phyloP scores from a whole-genome alignment of 192 early-diverging fungal genomes.

The Gamsiella multidivaricata region DNA sequence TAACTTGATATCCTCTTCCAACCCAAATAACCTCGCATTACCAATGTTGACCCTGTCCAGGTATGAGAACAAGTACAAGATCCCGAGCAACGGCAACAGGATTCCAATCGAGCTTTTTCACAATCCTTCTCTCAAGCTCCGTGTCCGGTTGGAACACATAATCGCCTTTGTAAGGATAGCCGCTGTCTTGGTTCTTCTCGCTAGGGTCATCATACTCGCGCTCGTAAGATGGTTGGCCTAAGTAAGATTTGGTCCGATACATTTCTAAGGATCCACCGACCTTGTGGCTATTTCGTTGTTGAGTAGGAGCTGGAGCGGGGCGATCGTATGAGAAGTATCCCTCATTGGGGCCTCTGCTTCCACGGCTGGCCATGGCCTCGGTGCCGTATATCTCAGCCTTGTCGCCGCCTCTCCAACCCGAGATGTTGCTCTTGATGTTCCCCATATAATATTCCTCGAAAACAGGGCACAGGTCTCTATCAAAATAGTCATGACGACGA shows the following conservation, averaged over 20 bases:
- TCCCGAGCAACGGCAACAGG: constrained; percentile 69
- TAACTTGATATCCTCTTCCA: constrained; percentile 58
- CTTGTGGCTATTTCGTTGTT: too few relatives aligned
- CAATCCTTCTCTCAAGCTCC: constrained; percentile 53
- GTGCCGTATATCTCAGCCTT: neutral
- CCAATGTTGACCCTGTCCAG: constrained; percentile 79
- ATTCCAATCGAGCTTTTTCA: constrained; percentile 64
- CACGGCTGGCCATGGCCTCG: neutral
- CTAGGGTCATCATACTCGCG: neutral
- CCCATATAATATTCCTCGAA: too few relatives aligned
- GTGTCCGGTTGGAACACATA: constrained; percentile 21
- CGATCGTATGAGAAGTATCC: constrained; percentile 8
- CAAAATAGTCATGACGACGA: too few relatives aligned
- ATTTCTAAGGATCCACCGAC: constrained; percentile 11
- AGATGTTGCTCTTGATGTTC: too few relatives aligned
- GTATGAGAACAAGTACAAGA: constrained; percentile 71
- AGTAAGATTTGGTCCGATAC: constrained; percentile 19
- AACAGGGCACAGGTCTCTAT: too few relatives aligned
- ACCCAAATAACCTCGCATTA: constrained; percentile 68
- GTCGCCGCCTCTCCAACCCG: too few relatives aligned
- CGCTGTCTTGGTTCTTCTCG: neutral
- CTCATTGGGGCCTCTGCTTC: neutral
- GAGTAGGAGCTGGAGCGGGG: neutral
- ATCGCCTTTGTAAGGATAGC: neutral
- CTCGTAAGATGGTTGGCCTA: neutral